These are phyloP conservation scores for Theobroma grandiflorum DNA, from an alignment of 441 rosid species.

Conservation along the genomic window DNA sequence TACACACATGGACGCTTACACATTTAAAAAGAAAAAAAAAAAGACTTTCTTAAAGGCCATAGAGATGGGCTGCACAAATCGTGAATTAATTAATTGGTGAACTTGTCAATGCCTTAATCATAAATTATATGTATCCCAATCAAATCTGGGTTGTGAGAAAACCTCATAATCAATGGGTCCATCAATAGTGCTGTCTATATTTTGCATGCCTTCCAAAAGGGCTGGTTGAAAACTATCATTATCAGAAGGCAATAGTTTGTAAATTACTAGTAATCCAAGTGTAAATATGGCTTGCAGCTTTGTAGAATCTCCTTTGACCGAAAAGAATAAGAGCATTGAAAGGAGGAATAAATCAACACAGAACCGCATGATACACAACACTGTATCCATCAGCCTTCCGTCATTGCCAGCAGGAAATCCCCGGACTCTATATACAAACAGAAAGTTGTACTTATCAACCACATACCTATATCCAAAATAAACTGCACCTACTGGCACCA, in stretches of 20 bases:
- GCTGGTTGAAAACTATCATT: constrained; percentile 66
- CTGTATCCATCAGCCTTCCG: constrained; percentile 96
- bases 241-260: constrained; percentile 86
- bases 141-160: constrained; percentile 86
- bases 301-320: constrained; percentile 89
- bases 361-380: constrained; percentile 80
- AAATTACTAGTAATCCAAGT: constrained; percentile 80
- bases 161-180: constrained; percentile 91
- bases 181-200: constrained; percentile 75
- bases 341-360: constrained; percentile 85
- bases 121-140: constrained; percentile 78
- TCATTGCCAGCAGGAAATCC: constrained; percentile 98
- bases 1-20: constrained; percentile 8
- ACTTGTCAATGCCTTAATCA: constrained; percentile 34
- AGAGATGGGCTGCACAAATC: constrained; percentile 14
- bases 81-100: constrained; percentile 25
- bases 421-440: constrained; percentile 87
- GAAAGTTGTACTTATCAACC: constrained; percentile 96
- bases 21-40: background rate
- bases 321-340: constrained; percentile 86
- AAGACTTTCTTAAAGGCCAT: background rate
- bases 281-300: constrained; percentile 98
- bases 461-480: constrained; percentile 95
- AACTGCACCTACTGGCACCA: constrained; percentile 90
- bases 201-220: constrained; percentile 74